Conservation (phyloP, 352 stramenopile species). For the Phytophthora pinifolia region DNA sequence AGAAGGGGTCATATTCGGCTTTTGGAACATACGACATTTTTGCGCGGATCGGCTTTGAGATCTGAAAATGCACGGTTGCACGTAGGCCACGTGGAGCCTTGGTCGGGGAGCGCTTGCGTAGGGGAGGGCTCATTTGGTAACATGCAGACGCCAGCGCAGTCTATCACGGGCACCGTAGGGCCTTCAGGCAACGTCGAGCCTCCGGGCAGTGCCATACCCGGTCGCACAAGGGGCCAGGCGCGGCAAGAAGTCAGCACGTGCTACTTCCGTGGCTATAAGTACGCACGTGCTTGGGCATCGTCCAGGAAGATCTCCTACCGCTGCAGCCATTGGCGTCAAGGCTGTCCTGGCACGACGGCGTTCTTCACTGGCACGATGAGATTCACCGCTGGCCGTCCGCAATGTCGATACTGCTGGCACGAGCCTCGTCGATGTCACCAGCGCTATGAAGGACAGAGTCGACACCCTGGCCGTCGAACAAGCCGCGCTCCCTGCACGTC, state of each 20-base stretch:
- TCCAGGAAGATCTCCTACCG: constrained; percentile 12
- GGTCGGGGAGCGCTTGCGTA: background rate
- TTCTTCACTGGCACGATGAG: constrained; percentile 17
- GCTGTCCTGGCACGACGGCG: constrained; percentile 12
- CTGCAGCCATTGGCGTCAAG: constrained; percentile 14
- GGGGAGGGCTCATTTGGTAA: constrained; percentile 7
- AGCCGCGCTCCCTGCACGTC: background rate
- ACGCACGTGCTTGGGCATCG: constrained; percentile 2
- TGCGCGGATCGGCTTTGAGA: constrained; percentile 3
- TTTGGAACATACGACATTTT: constrained; percentile 3
- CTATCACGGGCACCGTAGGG: background rate
- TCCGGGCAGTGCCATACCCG: background rate
- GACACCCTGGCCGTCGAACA: constrained; percentile 2
- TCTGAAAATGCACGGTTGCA: constrained; percentile 6
- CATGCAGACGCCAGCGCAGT: constrained; percentile 5
- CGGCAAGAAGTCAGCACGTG: background rate
- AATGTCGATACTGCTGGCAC: constrained; percentile 1
- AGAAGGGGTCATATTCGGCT: constrained; percentile 7
- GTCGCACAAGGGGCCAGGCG: constrained; percentile 4
- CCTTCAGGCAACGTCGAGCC: background rate
- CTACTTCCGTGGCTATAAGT: constrained; percentile 14
- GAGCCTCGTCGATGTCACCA: background rate
- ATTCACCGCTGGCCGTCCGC: constrained; percentile 2
- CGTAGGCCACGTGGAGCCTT: constrained; percentile 1
- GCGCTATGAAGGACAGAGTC: constrained; percentile 1